These are phyloP conservation scores for Glomus cerebriforme DNA, from an alignment of 192 early-diverging fungal species.

Conservation along the genomic window DNA sequence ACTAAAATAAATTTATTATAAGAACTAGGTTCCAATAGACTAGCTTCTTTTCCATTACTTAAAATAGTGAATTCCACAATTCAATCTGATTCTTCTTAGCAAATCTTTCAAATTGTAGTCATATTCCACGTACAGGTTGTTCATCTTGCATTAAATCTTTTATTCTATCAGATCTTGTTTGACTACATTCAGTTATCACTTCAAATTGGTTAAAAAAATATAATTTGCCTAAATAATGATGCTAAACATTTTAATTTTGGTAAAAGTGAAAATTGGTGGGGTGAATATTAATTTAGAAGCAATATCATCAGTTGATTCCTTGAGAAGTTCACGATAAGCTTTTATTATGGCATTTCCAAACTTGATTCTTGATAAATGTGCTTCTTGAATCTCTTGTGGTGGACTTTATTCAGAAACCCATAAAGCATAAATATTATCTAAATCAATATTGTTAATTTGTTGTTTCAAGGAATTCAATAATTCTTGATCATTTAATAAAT, in stretches of 20 bases:
- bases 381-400: background rate
- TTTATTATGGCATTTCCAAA: background rate
- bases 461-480: background rate
- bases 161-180: background rate
- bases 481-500: background rate
- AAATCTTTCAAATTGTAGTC: conserved; percentile 11
- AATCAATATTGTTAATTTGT: background rate
- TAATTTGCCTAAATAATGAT: conserved; percentile 32
- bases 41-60: background rate
- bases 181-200: conserved; percentile 17
- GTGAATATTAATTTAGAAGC: conserved; percentile 16
- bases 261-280: conserved; percentile 14
- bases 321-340: background rate
- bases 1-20: conserved; percentile 32
- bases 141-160: conserved; percentile 20
- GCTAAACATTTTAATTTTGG: background rate
- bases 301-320: background rate
- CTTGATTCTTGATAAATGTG: background rate
- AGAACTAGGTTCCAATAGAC: background rate
- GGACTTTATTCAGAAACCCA: background rate
- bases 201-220: conserved; percentile 37
- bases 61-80: background rate
- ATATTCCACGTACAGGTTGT: background rate
- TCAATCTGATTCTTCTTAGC: conserved; percentile 1
- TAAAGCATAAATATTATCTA: background rate